Percentiles rank a stretch among this genome's conserved stretches.
Conservation (phyloP, 768 basidiomycete species). For the Sistotremastrum suecicum region DNA sequence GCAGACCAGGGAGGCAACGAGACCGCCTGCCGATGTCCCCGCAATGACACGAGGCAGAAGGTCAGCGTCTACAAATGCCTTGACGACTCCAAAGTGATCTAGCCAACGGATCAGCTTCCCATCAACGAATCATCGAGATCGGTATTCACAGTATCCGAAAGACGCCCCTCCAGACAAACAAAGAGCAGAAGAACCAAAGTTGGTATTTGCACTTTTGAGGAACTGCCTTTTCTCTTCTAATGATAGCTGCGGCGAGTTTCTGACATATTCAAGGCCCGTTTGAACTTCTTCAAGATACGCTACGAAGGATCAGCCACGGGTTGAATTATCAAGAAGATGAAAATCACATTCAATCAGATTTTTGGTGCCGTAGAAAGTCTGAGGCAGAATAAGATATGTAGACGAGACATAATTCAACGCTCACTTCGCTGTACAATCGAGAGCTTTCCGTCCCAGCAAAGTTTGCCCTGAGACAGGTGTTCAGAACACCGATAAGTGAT, state of each 20-base stretch:
- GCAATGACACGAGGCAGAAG: conserved; percentile 86
- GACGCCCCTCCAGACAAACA: conserved; percentile 94
- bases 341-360: conserved; percentile 67
- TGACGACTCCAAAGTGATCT: conserved; percentile 87
- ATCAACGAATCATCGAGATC: neutral
- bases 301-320: conserved; percentile 15
- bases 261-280: conserved; percentile 58
- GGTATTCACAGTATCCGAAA: conserved; percentile 74
- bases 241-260: conserved; percentile 56
- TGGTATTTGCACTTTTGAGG: conserved; percentile 79
- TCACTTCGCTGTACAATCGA: conserved; percentile 79
- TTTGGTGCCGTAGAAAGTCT: conserved; percentile 93
- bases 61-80: conserved; percentile 78
- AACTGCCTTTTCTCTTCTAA: conserved; percentile 85
- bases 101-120: neutral
- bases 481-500: conserved; percentile 78
- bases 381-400: conserved; percentile 1
- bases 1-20: conserved; percentile 64
- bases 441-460: conserved; percentile 85
- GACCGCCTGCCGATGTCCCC: conserved; percentile 87
- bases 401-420: conserved; percentile 9
- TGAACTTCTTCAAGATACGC: conserved; percentile 75
- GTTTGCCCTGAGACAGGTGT: conserved; percentile 81
- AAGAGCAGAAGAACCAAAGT: conserved; percentile 81
- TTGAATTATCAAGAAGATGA: neutral